Percentiles rank a stretch among this genome's conserved stretches.
Evolutionary conservation across 805 yeast genomes (phyloP).

Genomic region (Hanseniaspora occidentalis): DNA sequence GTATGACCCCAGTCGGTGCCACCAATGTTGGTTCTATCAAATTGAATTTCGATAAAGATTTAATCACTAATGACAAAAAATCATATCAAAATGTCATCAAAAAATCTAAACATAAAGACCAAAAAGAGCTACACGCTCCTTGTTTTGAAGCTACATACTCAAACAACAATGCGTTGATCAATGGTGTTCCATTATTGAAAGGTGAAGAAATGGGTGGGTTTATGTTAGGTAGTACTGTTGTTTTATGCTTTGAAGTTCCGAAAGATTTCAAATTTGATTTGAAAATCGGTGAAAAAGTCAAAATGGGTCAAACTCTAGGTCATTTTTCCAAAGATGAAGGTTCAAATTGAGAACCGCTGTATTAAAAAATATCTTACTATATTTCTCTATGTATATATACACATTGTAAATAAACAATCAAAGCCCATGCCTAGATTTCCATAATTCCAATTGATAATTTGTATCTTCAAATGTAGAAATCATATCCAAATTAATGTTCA

Average conservation of each 20-base stretch:
- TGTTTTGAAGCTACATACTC: conserved; percentile 91
- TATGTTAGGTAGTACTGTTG: conserved; percentile 93
- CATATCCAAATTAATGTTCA: conserved; percentile 4
- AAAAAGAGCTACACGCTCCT: conserved; percentile 50
- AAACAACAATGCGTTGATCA: conserved; percentile 59
- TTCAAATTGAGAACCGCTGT: too few relatives aligned
- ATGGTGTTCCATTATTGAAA: conserved; percentile 79
- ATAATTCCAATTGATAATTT: conserved; percentile 17
- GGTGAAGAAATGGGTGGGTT: conserved; percentile 98
- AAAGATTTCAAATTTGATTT: conserved; percentile 58
- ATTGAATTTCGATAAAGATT: conserved; percentile 80
- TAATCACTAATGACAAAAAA: conserved; percentile 65
- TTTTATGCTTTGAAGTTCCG: conserved; percentile 93
- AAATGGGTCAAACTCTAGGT: conserved; percentile 78
- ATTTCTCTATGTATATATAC: not conserved
- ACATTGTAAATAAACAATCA: conserved; percentile 1
- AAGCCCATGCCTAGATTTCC: conserved; percentile 14
- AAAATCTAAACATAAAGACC: conserved; percentile 13
- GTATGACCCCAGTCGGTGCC: conserved; percentile 99
- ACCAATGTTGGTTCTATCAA: conserved; percentile 95
- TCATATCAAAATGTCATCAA: conserved; percentile 5
- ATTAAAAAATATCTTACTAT: too few relatives aligned
- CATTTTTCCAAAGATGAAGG: conserved; percentile 10
- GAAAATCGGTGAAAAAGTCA: conserved; percentile 61
- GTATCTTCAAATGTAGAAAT: conserved; percentile 8